Conservation (phyloP, 2,329 filamentous ascomycete genomes). For the Pseudogymnoascus sp. region DNA sequence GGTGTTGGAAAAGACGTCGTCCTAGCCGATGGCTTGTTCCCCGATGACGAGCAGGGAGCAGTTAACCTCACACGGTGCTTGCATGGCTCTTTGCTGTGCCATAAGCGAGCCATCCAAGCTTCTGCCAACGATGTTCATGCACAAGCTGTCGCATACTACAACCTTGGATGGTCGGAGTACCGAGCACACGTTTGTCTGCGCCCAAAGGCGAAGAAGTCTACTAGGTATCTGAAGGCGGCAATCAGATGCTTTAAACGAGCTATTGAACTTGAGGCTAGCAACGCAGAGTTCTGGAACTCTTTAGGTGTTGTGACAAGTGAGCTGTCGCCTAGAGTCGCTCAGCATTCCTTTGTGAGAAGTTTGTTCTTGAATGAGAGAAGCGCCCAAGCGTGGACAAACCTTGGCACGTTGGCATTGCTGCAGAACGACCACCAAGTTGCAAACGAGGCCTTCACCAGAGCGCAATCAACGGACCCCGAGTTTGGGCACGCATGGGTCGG, state of each 20-base stretch:
- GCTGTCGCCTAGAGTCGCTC: constrained; percentile 78
- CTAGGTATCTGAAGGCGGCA: constrained; percentile 69
- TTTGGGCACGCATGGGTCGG: constrained; percentile 92
- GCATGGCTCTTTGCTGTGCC: constrained; percentile 69
- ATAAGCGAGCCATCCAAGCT: constrained; percentile 76
- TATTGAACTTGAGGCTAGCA: constrained; percentile 90
- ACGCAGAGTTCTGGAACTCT: constrained; percentile 95
- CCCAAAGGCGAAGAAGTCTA: constrained; percentile 42
- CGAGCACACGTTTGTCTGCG: constrained; percentile 65
- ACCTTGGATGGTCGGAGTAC: constrained; percentile 90
- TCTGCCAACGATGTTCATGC: constrained; percentile 71
- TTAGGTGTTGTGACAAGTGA: constrained; percentile 84
- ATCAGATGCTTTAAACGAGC: constrained; percentile 90
- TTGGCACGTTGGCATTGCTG: constrained; percentile 77
- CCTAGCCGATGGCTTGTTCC: constrained; percentile 27
- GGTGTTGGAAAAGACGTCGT: constrained; percentile 42
- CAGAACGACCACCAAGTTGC: constrained; percentile 81
- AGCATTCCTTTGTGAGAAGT: constrained; percentile 88
- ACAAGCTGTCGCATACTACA: constrained; percentile 94
- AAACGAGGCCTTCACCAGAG: constrained; percentile 80
- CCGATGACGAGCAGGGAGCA: constrained; percentile 27
- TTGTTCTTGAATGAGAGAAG: constrained; percentile 87
- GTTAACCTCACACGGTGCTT: constrained; percentile 51
- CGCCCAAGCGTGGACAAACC: constrained; percentile 80
- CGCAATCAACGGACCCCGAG: constrained; percentile 90